A percentile compares a stretch with the other conserved stretches of the same genome.
phyloP scores from a whole-genome alignment of 2,329 filamentous ascomycete genomes.

The Juglanconis sp. region DNA sequence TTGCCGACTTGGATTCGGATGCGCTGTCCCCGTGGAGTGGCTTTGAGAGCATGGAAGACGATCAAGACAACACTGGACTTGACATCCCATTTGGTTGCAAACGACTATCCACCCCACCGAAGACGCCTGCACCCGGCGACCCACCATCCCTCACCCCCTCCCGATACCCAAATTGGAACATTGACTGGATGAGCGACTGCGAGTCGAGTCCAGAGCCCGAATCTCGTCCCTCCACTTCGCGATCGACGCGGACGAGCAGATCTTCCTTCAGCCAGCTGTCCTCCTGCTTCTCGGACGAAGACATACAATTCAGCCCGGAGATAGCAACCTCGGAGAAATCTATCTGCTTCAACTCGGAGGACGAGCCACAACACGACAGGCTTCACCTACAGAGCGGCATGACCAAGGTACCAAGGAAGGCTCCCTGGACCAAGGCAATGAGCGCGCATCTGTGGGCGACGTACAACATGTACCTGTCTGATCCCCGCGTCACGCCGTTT shows the following conservation, averaged over 20 bases:
- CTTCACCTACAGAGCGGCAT: slow-evolving; percentile 6
- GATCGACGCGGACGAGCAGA: slow-evolving; percentile 56
- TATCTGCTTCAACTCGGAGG: slow-evolving; percentile 9
- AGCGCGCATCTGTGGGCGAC: slow-evolving; percentile 64
- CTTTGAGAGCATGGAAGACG: slow-evolving; percentile 31
- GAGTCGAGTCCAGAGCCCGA: slow-evolving; percentile 59
- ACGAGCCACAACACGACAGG: slow-evolving; percentile 1
- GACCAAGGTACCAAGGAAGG: slow-evolving; percentile 40
- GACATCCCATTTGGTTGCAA: slow-evolving; percentile 31
- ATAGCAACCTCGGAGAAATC: slow-evolving; percentile 34
- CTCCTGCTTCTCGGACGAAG: slow-evolving; percentile 55
- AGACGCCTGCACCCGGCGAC: slow-evolving; percentile 52
- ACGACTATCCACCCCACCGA: slow-evolving; percentile 52
- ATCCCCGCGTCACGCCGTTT: slow-evolving; percentile 65
- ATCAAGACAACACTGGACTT: slow-evolving; percentile 17
- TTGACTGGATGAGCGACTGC: slow-evolving; percentile 55
- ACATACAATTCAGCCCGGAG: slow-evolving; percentile 51
- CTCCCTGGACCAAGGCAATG: slow-evolving; percentile 64
- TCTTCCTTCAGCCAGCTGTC: slow-evolving; percentile 54
- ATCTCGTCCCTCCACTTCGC: slow-evolving; percentile 56
- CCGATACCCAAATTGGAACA: slow-evolving; percentile 57
- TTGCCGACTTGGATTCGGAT: slow-evolving; percentile 22
- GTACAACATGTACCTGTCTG: slow-evolving; percentile 62
- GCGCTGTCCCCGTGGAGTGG: slow-evolving; percentile 36
- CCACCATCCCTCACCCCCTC: slow-evolving; percentile 42